Evolutionary conservation across 106 monocot species (phyloP).

Genomic region (Hemerocallis citrina): DNA sequence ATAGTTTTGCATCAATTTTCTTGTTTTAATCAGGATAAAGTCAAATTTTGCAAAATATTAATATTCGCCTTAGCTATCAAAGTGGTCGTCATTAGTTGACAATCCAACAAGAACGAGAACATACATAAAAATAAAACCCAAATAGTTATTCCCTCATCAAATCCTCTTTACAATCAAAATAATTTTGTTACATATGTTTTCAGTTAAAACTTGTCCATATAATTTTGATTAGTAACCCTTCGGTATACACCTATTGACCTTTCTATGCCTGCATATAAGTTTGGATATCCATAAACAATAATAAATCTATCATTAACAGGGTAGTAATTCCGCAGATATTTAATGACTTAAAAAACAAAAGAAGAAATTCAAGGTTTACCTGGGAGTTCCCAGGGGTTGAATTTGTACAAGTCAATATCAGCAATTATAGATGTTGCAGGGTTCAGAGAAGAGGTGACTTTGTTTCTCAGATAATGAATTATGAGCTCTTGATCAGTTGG

Average conservation of each 20-base stretch:
- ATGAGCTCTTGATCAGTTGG: slow-evolving; percentile 23
- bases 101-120: no score
- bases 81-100: no score
- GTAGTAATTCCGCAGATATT: no score
- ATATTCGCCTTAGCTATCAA: no score
- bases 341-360: not conserved
- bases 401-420: slow-evolving; percentile 15
- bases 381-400: slow-evolving; percentile 18
- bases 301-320: no score
- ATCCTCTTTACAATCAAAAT: no score
- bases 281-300: no score
- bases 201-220: not conserved
- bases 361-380: no score
- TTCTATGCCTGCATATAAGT: not conserved
- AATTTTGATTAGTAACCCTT: not conserved
- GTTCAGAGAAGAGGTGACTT: not conserved
- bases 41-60: no score
- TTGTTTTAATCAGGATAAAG: not conserved
- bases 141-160: no score
- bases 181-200: not conserved
- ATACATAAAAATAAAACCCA: no score
- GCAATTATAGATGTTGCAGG: slow-evolving; percentile 3
- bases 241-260: not conserved
- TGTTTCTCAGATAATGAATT: slow-evolving; percentile 9
- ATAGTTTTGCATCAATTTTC: not conserved